Base-by-base conservation (phyloP, 169 alveolate species). In the Prorocentrum cordatum region DNA sequence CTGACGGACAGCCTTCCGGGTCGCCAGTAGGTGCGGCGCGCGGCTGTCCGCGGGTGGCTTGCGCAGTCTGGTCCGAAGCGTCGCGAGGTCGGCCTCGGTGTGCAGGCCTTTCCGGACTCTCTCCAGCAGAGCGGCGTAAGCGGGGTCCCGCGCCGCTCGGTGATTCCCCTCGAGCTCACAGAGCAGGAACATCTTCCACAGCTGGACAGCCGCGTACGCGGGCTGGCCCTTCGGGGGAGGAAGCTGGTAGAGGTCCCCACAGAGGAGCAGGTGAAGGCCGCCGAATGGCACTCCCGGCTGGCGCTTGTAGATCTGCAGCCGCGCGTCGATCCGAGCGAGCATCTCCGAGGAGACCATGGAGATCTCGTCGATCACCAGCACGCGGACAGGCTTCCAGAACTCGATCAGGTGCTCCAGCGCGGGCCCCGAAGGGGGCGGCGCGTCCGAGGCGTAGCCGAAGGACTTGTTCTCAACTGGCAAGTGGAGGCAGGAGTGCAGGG, bases 141-240 rank as follows among this genome's bases (percentile, higher is more conserved):
- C 54, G 4, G 85, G 85, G 26, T 73, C 85, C 24, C 24, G 27
- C 20, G 85, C 45, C 6, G 85, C 85, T n/a, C 85, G 67, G 29
- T 47, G 70, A 38, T 75, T 75, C 39, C 86, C 86, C 24, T 32
- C 45, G 36, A 75, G 61, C 61, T 75, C 86, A 27, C 70, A 54
- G 3, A 75, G 86, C 38, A 54, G 39, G 31, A 75, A 35, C 22
- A 33, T 26, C 22, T 0, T 5, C 86, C 86, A 75, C 42, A 75
- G 72, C 9, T 9, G 9, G 18, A 10, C 24, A 42, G 42, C 54
- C 12, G 86, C 86, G 39, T 54, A 75, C 36, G 26, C 9, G n/a
- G 86, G 86, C 27, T 0, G 16, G 35, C 71, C 72, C 29, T 29
- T 29, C 0, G 82, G 82, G 12, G 70, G 85, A 3, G 85, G 85